These are phyloP conservation scores for Massariosphaeria phaeospora DNA, from an alignment of 495 filamentous ascomycete species.

Conservation along the genomic window DNA sequence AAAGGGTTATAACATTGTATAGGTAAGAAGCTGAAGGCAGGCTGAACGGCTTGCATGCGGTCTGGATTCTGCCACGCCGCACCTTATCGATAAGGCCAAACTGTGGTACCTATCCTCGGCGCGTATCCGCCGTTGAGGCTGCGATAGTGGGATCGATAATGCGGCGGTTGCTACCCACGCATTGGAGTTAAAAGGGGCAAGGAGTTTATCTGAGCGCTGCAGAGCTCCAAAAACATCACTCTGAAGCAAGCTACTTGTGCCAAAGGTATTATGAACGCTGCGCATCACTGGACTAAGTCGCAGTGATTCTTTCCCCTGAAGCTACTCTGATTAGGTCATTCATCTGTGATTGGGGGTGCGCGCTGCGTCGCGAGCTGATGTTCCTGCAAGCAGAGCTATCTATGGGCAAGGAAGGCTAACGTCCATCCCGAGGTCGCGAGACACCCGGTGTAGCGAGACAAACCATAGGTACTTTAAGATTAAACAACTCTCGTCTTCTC, in stretches of 20 bases:
- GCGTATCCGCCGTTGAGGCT: background rate
- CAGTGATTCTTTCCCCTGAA: background rate
- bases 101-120: background rate
- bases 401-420: too few species aligned
- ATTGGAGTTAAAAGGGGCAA: background rate
- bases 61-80: too few species aligned
- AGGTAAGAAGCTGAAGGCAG: slow-evolving; percentile 15
- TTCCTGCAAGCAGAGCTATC: too few species aligned
- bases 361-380: background rate
- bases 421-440: slow-evolving; percentile 9
- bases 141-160: background rate
- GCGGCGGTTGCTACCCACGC: background rate
- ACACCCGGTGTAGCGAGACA: slow-evolving; percentile 7
- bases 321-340: background rate
- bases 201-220: background rate
- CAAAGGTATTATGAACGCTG: background rate
- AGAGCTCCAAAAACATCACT: background rate
- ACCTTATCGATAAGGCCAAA: background rate
- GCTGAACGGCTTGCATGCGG: slow-evolving; percentile 1
- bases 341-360: background rate
- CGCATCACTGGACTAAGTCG: background rate
- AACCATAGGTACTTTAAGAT: slow-evolving; percentile 11
- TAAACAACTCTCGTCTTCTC: slow-evolving; percentile 9
- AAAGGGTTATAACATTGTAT: slow-evolving; percentile 12
- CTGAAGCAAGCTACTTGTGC: background rate